Evolutionary conservation across 331 rosid genomes (phyloP).

Genomic region (Arachis monticola): DNA sequence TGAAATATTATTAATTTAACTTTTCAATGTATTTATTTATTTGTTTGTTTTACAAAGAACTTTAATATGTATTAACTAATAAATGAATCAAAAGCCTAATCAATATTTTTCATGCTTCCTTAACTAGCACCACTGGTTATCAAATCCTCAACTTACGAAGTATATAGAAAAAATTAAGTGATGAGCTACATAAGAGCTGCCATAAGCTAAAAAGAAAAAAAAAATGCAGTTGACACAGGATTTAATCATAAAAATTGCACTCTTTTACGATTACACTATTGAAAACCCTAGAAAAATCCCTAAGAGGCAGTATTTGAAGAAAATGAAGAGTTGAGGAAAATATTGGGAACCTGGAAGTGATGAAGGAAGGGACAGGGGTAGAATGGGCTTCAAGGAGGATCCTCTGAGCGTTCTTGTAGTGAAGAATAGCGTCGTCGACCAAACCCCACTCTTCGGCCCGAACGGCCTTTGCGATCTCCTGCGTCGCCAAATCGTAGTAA

Average conservation of each 20-base stretch:
- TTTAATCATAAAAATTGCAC: not conserved
- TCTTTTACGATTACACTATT: not conserved
- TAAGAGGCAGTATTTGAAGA: not conserved
- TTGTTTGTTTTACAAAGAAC: no score
- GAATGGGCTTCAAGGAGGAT: conserved; percentile 83
- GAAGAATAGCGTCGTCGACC: conserved; percentile 75
- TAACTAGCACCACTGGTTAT: no score
- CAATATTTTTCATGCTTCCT: no score
- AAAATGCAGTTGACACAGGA: not conserved
- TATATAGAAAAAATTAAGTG: conserved; percentile 5
- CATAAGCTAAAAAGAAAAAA: not conserved
- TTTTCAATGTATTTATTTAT: no score
- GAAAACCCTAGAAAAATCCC: conserved; percentile 11
- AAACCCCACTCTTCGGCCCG: conserved; percentile 99
- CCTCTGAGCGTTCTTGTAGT: conserved; percentile 75
- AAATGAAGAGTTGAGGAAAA: not conserved
- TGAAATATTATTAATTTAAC: no score
- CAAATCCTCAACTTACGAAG: not conserved
- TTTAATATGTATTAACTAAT: no score
- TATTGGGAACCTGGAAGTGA: conserved; percentile 60
- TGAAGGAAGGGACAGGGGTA: conserved; percentile 73
- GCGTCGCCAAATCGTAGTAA: conserved; percentile 82
- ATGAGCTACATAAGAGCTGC: conserved; percentile 13
- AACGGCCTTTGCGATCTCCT: conserved; percentile 91
- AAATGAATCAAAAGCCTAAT: no score